phyloP scores from a whole-genome alignment of 1,284 basidiomycete genomes.

The Golubevia sp. region DNA sequence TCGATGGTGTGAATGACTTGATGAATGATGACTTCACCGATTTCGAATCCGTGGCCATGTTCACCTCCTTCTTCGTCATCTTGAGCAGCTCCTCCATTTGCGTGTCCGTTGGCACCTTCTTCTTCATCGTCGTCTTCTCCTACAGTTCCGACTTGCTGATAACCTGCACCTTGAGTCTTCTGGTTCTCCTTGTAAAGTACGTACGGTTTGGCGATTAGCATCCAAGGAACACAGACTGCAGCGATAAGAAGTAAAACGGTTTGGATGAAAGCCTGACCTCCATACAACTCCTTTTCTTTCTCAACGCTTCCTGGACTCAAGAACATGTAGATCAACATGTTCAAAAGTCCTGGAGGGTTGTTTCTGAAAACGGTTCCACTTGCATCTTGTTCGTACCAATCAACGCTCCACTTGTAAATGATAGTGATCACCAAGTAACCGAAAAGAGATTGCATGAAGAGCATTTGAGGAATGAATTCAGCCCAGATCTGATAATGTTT shows the following conservation, averaged over 20 bases:
- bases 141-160: constrained; percentile 68
- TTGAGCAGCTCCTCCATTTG: constrained; percentile 66
- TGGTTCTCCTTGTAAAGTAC: constrained; percentile 87
- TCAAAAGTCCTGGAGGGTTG: constrained; percentile 73
- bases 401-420: constrained; percentile 93
- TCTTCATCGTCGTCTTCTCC: constrained; percentile 64
- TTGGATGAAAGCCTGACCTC: constrained; percentile 86
- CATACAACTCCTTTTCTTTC: constrained; percentile 75
- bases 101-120: constrained; percentile 65
- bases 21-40: constrained; percentile 92
- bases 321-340: constrained; percentile 61
- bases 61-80: constrained; percentile 86
- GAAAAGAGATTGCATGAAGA: constrained; percentile 96
- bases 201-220: constrained; percentile 93
- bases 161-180: constrained; percentile 81
- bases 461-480: constrained; percentile 94
- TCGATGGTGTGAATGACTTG: constrained; percentile 94
- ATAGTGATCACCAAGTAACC: constrained; percentile 95
- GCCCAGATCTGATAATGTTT: constrained; percentile 82
- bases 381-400: constrained; percentile 76
- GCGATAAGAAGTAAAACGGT: constrained; percentile 79
- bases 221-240: constrained; percentile 89
- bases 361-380: constrained; percentile 63
- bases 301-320: constrained; percentile 66
- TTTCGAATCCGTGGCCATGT: constrained; percentile 69